Base-by-base conservation (phyloP, 2,329 filamentous ascomycete species). In the Ophiostoma perfectum region DNA sequence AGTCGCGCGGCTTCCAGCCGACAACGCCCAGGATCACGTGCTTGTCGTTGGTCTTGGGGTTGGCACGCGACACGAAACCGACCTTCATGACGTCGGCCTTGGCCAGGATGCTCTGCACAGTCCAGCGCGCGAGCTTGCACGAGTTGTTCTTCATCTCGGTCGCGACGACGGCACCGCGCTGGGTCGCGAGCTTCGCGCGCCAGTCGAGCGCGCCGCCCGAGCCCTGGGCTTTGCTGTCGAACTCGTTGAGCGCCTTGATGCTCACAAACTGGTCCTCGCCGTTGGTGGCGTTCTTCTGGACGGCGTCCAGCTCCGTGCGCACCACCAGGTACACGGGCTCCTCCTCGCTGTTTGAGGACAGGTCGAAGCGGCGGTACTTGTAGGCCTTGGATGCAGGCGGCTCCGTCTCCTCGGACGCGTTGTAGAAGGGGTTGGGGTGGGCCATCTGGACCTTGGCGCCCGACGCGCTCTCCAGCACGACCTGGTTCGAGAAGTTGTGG, bases 61-160 rank as follows among this genome's bases (percentile, higher is more conserved):
- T 97, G 74, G 88, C 86, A 75, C 95, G 93, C 67, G 94, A 97
- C 72, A 99, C 93, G 81, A 99, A 99, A 90, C 92, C 95, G 78
- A 99, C 88, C 85, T 98, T 99, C 93, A 99, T 97, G 73, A 93
- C 85, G 78, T 99, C 95, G n/a, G 95, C 93, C 82, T 93, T 93
- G 78, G 94, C 93, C 69, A 99, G 87, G 76, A 99, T 97, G 77
- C 90, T 92, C 84, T 99, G 95, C 60, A 94, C 92, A 44, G 95
- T 97, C 95, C 95, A 99, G 78, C 95, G 86, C 69, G 95, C 95
- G 72, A 99, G 89, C 85, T 99, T 99, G 90, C 92, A 96, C 77
- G 89, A 93, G 87, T 99, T 99, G 88, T 99, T 99, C 91, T 99
- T 99, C 95, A 99, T 99, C 84, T 99, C 95, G 12, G 95, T 99